Evolutionary conservation across 2,329 filamentous ascomycete species (phyloP), one percentile per base, ranked within the genome.

Genomic region (Alternaria triticina): DNA sequence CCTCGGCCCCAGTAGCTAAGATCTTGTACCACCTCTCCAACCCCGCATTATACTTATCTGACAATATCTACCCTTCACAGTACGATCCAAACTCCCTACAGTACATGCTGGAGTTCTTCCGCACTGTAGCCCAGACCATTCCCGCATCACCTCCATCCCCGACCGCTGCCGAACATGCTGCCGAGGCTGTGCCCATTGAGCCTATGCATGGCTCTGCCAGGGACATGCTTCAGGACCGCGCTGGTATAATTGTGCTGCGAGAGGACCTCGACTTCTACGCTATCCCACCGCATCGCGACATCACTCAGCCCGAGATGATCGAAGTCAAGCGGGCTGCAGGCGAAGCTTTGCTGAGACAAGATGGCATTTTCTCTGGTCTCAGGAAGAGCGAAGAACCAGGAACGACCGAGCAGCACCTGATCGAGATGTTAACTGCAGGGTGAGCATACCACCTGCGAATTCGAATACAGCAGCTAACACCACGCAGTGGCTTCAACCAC

Each of bases 51-150:
- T 85, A 85, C 73, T 79, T 85, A 83, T 86, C 85, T 86, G 85
- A 87, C 84, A 82, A 82, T 74, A 77, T 83, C 62, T 86, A 83
- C 80, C 73, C 64, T 72, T 83, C 82, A 72, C 83, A 99, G 96
- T 99, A 98, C 83, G 96, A 99, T 81, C 95, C 96, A 23, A 90
- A 90, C 57, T 98, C 95, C 51, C 88, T 99, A 59, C 94, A 98
- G 82, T 99, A 98, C 83, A 99, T 99, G 96, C 88, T 99, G 69
- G 95, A 97, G 75, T 99, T 99, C 82, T 99, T 99, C 85, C 91
- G 96, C 69, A 90, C 90, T 70, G 95, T 99, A 67, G 96, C 96
- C 57, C 94, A 97, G 81, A 96, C 94, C n/a, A 98, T 99, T 70
- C 93, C 93, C 10, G 87, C 88, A 45, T 89, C 92, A 67, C 83